These are phyloP conservation scores for Candida chilensis DNA, from an alignment of 805 yeast species.

Conservation along the genomic window DNA sequence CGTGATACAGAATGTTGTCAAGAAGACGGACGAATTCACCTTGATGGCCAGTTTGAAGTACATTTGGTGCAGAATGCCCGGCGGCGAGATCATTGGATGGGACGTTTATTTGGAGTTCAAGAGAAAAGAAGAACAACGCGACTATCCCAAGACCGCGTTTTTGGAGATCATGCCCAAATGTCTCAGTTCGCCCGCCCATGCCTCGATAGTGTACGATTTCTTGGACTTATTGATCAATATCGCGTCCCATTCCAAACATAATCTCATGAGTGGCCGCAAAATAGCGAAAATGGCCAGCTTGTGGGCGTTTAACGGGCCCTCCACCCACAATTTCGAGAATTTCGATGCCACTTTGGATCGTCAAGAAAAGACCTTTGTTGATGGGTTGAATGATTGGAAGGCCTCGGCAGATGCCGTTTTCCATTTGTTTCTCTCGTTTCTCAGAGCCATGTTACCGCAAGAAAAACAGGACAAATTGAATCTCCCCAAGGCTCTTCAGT, in stretches of 20 bases:
- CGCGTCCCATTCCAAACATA: conserved; percentile 70
- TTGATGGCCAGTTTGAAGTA: conserved; percentile 70
- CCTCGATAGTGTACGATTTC: conserved; percentile 82
- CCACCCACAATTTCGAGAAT: conserved; percentile 12
- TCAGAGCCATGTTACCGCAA: conserved; percentile 70
- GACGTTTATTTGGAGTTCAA: conserved; percentile 67
- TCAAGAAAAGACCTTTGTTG: conserved; percentile 36
- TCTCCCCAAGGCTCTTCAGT: conserved; percentile 60
- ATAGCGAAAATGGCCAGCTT: conserved; percentile 74
- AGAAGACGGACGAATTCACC: conserved; percentile 56
- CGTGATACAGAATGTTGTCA: conserved; percentile 29
- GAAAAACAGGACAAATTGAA: conserved; percentile 46
- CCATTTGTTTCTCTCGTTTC: conserved; percentile 67
- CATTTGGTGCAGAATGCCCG: conserved; percentile 81
- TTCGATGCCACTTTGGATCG: conserved; percentile 21
- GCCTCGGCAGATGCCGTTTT: conserved; percentile 81
- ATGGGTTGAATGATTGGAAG: conserved; percentile 71
- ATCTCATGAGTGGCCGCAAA: conserved; percentile 73
- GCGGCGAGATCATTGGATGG: conserved; percentile 79
- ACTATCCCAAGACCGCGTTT: conserved; percentile 67
- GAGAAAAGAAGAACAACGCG: conserved; percentile 51
- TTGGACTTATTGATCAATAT: conserved; percentile 71
- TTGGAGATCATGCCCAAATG: conserved; percentile 79
- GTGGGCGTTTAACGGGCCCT: conserved; percentile 69
- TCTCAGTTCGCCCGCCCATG: conserved; percentile 76